phyloP scores from a whole-genome alignment of 345 rosid species.

The Populus davidiana region DNA sequence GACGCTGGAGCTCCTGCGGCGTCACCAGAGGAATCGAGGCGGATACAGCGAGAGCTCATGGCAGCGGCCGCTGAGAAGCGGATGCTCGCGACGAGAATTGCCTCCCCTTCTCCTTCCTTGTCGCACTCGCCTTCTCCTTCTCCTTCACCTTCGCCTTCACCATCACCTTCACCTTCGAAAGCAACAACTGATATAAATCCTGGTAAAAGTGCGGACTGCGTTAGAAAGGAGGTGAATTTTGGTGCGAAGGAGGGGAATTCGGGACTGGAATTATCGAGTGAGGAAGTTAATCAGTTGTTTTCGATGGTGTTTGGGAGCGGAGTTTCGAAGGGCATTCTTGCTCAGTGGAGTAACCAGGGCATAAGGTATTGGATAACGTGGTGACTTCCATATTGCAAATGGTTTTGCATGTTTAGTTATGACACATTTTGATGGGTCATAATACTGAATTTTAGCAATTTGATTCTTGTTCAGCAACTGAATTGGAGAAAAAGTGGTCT shows the following conservation, averaged over 20 bases:
- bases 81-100: constrained; percentile 40
- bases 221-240: constrained; percentile 26
- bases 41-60: constrained; percentile 84
- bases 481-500: background rate
- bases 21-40: constrained; percentile 62
- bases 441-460: background rate
- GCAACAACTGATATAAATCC: constrained; percentile 8
- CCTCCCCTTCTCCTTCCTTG: background rate
- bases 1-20: constrained; percentile 39
- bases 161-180: constrained; percentile 27
- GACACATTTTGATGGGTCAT: background rate
- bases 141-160: background rate
- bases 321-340: constrained; percentile 69
- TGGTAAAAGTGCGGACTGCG: constrained; percentile 16
- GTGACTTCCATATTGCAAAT: background rate
- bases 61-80: constrained; percentile 99
- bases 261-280: constrained; percentile 32
- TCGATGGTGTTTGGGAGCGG: constrained; percentile 66
- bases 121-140: constrained; percentile 1
- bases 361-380: constrained; percentile 57
- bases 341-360: constrained; percentile 98
- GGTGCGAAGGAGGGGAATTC: constrained; percentile 26
- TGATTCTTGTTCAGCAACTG: background rate
- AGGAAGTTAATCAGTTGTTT: constrained; percentile 67
- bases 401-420: background rate